These are phyloP conservation scores for Cadophora malorum DNA, from an alignment of 2,329 filamentous ascomycete species.

Conservation along the genomic window DNA sequence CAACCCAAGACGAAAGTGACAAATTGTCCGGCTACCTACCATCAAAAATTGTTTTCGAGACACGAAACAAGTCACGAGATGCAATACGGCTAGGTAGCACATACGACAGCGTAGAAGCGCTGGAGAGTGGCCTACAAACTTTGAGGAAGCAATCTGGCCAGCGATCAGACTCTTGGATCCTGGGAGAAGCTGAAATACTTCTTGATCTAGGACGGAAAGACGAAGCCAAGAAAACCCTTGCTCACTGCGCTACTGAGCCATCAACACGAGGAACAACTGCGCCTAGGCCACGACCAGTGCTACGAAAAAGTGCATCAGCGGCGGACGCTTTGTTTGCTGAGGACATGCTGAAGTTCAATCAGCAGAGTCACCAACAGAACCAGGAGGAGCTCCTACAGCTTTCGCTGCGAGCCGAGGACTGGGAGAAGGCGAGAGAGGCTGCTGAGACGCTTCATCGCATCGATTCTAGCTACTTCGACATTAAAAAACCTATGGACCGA, in stretches of 20 bases:
- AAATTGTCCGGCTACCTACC: conserved; percentile 2
- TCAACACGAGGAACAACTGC: not conserved
- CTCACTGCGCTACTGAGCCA: conserved; percentile 14
- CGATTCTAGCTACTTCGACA: conserved; percentile 17
- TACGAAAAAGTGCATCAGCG: conserved; percentile 11
- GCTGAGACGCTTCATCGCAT: conserved; percentile 16
- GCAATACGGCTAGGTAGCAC: conserved; percentile 11
- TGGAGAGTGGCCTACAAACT: conserved; percentile 13
- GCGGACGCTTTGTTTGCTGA: conserved; percentile 10
- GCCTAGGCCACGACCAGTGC: not conserved
- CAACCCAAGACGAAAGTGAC: conserved; percentile 3
- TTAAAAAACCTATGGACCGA: conserved; percentile 20
- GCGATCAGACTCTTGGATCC: conserved; percentile 14
- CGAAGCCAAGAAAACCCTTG: conserved; percentile 9
- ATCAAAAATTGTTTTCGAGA: conserved; percentile 11
- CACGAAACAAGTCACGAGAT: conserved; percentile 18
- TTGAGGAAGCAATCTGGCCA: conserved; percentile 15
- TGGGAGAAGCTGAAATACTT: conserved; percentile 22
- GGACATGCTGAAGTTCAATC: conserved; percentile 19
- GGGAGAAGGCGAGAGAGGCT: conserved; percentile 17
- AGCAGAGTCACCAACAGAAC: conserved; percentile 14
- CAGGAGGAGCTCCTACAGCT: conserved; percentile 17
- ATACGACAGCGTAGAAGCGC: conserved; percentile 8
- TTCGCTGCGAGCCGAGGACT: conserved; percentile 16
- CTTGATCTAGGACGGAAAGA: conserved; percentile 17